A percentile compares a stretch with the other conserved stretches of the same genome.
Conservation (phyloP, 2,329 filamentous ascomycete species). For the Ceratocystis diversiconidia region DNA sequence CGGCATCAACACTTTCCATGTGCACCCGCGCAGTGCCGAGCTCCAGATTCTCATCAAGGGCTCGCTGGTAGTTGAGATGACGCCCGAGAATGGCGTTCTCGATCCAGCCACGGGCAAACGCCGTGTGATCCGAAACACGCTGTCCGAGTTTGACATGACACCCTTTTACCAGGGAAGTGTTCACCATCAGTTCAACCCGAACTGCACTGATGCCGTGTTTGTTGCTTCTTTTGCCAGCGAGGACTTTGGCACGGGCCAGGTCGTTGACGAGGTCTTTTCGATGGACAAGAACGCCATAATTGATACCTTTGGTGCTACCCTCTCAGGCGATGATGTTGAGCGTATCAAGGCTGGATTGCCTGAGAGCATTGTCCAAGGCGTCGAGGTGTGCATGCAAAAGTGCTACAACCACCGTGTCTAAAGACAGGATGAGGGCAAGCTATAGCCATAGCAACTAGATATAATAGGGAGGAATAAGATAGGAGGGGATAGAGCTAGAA, state of each 20-base stretch:
- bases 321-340: slow-evolving; percentile 34
- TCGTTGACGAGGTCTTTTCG: slow-evolving; percentile 37
- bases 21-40: slow-evolving; percentile 40
- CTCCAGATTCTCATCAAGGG: slow-evolving; percentile 38
- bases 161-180: slow-evolving; percentile 41
- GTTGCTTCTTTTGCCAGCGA: slow-evolving; percentile 36
- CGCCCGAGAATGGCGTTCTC: slow-evolving; percentile 37
- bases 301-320: slow-evolving; percentile 33
- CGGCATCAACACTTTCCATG: slow-evolving; percentile 43
- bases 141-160: slow-evolving; percentile 35
- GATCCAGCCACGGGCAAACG: slow-evolving; percentile 25
- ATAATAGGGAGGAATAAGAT: not conserved
- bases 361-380: slow-evolving; percentile 35
- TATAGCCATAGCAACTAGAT: too few species aligned
- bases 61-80: slow-evolving; percentile 36
- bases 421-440: not conserved
- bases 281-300: slow-evolving; percentile 32
- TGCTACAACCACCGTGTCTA: slow-evolving; percentile 24
- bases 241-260: slow-evolving; percentile 38
- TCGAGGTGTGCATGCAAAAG: slow-evolving; percentile 38
- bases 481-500: not conserved
- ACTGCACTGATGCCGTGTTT: slow-evolving; percentile 37
- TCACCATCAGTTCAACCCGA: slow-evolving; percentile 43
- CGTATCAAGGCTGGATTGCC: slow-evolving; percentile 30
- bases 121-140: slow-evolving; percentile 30